phyloP scores from a whole-genome alignment of 495 filamentous ascomycete genomes.

The Delitschia confertaspora region DNA sequence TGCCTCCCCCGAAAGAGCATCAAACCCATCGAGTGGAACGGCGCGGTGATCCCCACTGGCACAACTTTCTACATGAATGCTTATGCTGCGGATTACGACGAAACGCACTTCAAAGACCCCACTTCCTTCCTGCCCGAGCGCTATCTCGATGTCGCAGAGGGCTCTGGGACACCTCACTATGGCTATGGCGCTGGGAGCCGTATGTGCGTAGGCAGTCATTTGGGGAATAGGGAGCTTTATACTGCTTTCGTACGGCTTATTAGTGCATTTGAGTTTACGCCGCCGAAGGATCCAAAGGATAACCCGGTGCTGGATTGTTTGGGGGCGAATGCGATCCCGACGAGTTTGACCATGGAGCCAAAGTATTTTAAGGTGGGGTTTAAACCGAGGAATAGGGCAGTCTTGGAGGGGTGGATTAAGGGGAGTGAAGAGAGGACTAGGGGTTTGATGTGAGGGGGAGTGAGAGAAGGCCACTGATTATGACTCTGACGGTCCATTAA shows the following conservation, averaged over 20 bases:
- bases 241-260: constrained; percentile 62
- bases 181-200: constrained; percentile 50
- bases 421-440: constrained; percentile 48
- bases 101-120: constrained; percentile 53
- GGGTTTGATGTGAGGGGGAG: constrained; percentile 36
- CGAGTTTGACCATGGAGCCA: constrained; percentile 59
- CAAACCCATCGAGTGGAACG: constrained; percentile 55
- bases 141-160: constrained; percentile 50
- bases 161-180: constrained; percentile 58
- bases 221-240: constrained; percentile 25
- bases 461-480: neutral
- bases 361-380: constrained; percentile 55
- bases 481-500: neutral
- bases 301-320: constrained; percentile 50
- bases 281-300: constrained; percentile 44
- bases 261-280: constrained; percentile 51
- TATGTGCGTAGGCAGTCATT: constrained; percentile 25
- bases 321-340: constrained; percentile 54
- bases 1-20: constrained; percentile 57
- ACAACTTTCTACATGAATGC: constrained; percentile 67
- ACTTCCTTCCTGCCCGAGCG: constrained; percentile 53
- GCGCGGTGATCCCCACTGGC: constrained; percentile 50
- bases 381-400: constrained; percentile 38
- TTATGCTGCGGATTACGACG: constrained; percentile 62
- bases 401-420: constrained; percentile 43